Percentiles rank a stretch among this genome's conserved stretches.
phyloP scores from a whole-genome alignment of 805 yeast species.

The Candida koratica region DNA sequence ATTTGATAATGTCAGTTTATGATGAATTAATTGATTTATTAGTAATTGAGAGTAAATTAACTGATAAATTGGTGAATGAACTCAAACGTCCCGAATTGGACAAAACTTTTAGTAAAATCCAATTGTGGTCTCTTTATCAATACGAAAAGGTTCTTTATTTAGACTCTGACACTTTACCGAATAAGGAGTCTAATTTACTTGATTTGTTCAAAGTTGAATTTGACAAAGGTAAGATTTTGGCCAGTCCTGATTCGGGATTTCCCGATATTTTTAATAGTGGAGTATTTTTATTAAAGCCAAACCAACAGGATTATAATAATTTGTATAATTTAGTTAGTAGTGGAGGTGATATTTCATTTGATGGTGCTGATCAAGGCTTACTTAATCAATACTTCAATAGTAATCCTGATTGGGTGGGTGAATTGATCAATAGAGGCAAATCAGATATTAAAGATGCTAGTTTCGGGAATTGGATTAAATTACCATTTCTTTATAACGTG shows the following conservation, averaged over 20 bases:
- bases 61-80: conserved; percentile 24
- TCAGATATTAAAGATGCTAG: not conserved
- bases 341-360: conserved; percentile 44
- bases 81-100: conserved; percentile 51
- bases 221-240: conserved; percentile 33
- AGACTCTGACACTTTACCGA: conserved; percentile 62
- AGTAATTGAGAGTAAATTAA: conserved; percentile 19
- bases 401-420: conserved; percentile 38
- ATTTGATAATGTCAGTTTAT: conserved; percentile 24
- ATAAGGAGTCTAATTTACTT: conserved; percentile 17
- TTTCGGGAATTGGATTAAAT: conserved; percentile 52
- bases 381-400: conserved; percentile 67
- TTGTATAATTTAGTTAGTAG: conserved; percentile 29
- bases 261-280: conserved; percentile 89
- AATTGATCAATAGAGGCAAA: conserved; percentile 4
- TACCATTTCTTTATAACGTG: conserved; percentile 83
- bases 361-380: conserved; percentile 92
- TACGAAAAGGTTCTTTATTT: conserved; percentile 51
- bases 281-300: conserved; percentile 59
- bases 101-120: conserved; percentile 53
- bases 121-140: conserved; percentile 48
- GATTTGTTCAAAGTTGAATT: conserved; percentile 28
- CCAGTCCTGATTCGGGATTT: conserved; percentile 85
- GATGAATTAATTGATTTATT: conserved; percentile 28
- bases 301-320: conserved; percentile 34